phyloP scores from a whole-genome alignment of 108 stramenopile genomes.

The Chaetoceros tenuissimus region DNA sequence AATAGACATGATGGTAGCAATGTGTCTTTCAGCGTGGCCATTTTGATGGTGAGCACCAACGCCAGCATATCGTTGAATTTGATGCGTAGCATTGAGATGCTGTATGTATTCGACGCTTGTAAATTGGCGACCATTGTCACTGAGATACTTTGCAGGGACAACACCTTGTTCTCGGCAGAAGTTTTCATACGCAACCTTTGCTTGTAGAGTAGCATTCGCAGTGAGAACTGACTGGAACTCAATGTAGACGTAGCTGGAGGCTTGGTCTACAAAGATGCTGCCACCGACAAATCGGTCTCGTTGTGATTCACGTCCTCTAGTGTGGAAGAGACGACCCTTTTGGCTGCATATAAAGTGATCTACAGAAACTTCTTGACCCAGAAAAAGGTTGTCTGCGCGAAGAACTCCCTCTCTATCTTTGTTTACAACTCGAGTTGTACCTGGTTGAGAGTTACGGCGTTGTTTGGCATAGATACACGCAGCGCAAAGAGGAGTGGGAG shows the following conservation, averaged over 20 bases:
- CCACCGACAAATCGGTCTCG: constrained; percentile 11
- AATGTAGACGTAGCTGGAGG: constrained; percentile 18
- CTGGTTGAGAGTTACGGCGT: constrained; percentile 4
- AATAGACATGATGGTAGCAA: constrained; percentile 17
- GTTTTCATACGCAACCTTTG: constrained; percentile 18
- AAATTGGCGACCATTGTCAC: constrained; percentile 18
- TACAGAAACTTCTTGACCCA: constrained; percentile 12
- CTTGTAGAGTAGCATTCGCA: constrained; percentile 11
- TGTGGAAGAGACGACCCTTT: not conserved
- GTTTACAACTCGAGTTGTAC: not conserved
- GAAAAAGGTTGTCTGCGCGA: constrained; percentile 8
- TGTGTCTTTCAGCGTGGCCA: constrained; percentile 26
- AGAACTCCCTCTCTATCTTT: constrained; percentile 7
- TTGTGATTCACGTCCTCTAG: not conserved
- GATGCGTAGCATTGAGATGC: constrained; percentile 6
- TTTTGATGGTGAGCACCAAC: constrained; percentile 18
- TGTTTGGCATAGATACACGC: constrained; percentile 17
- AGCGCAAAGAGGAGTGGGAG: constrained; percentile 3
- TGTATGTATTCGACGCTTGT: constrained; percentile 1
- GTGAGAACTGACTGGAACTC: constrained; percentile 15
- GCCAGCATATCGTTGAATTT: not conserved
- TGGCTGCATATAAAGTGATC: not conserved
- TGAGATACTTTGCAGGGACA: constrained; percentile 4
- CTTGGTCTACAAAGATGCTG: constrained; percentile 42
- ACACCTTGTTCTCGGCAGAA: constrained; percentile 8